phyloP scores from a whole-genome alignment of 306 rosid genomes.

The Sechiopsis laciniata region DNA sequence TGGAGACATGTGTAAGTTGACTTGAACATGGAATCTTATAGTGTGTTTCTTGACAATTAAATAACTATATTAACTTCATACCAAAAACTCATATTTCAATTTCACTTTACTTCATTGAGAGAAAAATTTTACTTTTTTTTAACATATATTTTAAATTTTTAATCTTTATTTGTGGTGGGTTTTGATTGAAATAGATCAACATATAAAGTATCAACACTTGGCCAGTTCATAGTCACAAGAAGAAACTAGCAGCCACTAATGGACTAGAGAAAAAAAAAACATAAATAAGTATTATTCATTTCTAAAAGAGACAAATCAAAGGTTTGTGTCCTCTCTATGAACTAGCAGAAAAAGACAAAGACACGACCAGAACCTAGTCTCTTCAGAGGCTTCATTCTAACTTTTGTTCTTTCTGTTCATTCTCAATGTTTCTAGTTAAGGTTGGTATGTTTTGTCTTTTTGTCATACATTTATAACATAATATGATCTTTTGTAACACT shows the following conservation, averaged over 20 bases:
- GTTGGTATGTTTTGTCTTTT: neutral
- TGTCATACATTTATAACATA: neutral
- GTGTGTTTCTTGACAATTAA: neutral
- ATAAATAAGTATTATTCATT: neutral
- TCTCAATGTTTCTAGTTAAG: conserved; percentile 1
- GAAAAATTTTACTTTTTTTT: too few relatives aligned
- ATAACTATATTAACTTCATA: neutral
- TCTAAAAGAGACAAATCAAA: conserved; percentile 3
- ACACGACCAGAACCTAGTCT: neutral
- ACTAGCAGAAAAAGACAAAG: conserved; percentile 5
- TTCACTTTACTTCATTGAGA: neutral
- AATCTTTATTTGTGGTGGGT: neutral
- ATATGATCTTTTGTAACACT: neutral
- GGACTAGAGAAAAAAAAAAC: neutral
- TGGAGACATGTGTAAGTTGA: too few relatives aligned
- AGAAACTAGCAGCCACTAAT: neutral
- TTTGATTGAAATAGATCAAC: neutral
- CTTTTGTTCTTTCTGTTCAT: conserved; percentile 12
- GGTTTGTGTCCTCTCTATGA: neutral
- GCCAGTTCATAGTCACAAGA: neutral
- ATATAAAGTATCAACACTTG: neutral
- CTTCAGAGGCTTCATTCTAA: neutral
- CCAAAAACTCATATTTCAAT: neutral
- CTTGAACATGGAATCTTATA: too few relatives aligned
- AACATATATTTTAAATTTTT: neutral